phyloP scores from a whole-genome alignment of 2,329 filamentous ascomycete species.

The Pestalotiopsis sp. region DNA sequence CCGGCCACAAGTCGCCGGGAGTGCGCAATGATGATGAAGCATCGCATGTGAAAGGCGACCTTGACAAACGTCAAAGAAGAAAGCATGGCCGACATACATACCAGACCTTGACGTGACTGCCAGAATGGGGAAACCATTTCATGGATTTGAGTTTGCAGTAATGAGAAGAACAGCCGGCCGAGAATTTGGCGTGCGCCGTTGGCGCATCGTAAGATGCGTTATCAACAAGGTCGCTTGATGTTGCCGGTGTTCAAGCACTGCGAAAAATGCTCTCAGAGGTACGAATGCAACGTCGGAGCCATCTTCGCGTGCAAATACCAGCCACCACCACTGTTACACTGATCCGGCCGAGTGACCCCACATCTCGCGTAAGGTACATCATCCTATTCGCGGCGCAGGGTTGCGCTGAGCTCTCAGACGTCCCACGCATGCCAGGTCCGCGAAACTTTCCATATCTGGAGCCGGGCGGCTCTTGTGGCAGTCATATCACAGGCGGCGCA shows the following conservation, averaged over 20 bases:
- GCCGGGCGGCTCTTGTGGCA: background rate
- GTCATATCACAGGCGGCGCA: background rate
- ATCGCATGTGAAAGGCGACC: background rate
- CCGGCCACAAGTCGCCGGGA: background rate
- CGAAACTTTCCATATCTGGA: background rate
- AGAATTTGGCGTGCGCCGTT: background rate
- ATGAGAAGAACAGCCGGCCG: background rate
- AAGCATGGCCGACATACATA: background rate
- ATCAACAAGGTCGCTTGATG: conserved; percentile 4
- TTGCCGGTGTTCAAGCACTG: conserved; percentile 6
- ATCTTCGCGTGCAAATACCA: conserved; percentile 8
- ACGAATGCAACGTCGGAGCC: conserved; percentile 13
- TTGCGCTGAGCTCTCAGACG: conserved; percentile 5
- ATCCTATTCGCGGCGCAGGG: background rate
- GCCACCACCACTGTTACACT: background rate
- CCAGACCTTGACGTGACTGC: background rate
- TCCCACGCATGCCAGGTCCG: background rate
- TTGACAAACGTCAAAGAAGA: background rate
- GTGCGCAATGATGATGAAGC: background rate
- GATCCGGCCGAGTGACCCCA: conserved; percentile 3
- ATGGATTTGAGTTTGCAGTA: background rate
- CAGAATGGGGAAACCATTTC: background rate
- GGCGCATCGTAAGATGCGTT: conserved; percentile 9
- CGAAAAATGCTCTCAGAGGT: background rate
- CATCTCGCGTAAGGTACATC: conserved; percentile 9